Evolutionary conservation across 192 early-diverging fungal genomes (phyloP), one percentile per base, ranked within the genome.

Genomic region (Linnemannia hyalina): DNA sequence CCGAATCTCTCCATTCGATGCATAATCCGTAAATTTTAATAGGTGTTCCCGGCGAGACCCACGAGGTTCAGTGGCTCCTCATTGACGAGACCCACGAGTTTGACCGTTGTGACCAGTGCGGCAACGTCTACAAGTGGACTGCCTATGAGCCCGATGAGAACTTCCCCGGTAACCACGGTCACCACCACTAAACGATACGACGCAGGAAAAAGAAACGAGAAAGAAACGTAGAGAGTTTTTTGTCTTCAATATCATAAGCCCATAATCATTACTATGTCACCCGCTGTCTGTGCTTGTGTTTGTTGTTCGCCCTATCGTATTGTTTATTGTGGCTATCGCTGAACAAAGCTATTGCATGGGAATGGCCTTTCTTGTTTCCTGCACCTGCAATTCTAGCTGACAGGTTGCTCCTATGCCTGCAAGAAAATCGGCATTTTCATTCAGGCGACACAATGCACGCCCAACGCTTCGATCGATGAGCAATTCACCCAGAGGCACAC

Each of bases 91-190:
- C 83, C 70, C 93, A 95, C 81, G 94, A 94, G 55, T 91, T 96
- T 80, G 96, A 98, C 86, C 95, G 97, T 83, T 99, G 98, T 94
- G 96, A 95, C 46, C 94, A 98, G 90, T 99, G 98, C 88, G 98
- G 98, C 84, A 92, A 91, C 83, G 94, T 91, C 70, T 96, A 88
- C 90, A 94, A 95, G 82, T 83, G 82, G 82, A 47, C 82, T 75
- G 76, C 82, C 23, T 83, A 83, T 36, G 82, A 83, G 77, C 47
- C 76, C 72, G 82, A 83, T 78, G 82, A 83, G 85, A 80, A 89
- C 81, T 90, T 90, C 78, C 82, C 86, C 42, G 81, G 88, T 44
- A 75, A 85, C 57, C 75, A 47, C 46, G 78, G 81, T 60, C 88
- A 87, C 76, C 88, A 89, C 77, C 85, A 88, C 76, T 80, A 85